Conservation (phyloP, 768 basidiomycete genomes). For the Lactarius tabidus region DNA sequence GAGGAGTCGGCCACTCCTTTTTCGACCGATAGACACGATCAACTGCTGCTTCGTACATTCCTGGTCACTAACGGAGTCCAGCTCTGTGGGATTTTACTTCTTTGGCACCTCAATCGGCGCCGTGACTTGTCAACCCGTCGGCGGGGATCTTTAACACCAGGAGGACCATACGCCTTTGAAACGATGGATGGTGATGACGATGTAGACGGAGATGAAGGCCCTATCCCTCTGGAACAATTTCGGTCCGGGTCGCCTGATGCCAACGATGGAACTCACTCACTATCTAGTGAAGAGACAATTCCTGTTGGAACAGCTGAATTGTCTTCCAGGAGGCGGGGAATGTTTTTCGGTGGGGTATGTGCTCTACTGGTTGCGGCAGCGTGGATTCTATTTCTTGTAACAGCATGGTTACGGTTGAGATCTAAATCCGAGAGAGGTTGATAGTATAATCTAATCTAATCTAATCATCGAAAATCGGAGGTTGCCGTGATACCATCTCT, state of each 20-base stretch:
- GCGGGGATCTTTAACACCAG: background rate
- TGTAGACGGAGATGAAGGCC: slow-evolving; percentile 21
- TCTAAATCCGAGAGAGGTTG: slow-evolving; percentile 37
- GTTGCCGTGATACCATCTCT: slow-evolving; percentile 4
- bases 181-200: slow-evolving; percentile 13
- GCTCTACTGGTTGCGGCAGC: slow-evolving; percentile 43
- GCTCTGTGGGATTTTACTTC: slow-evolving; percentile 44
- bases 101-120: slow-evolving; percentile 46
- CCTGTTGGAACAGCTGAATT: background rate
- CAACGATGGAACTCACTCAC: background rate
- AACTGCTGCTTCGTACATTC: slow-evolving; percentile 55
- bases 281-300: no score
- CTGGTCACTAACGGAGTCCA: slow-evolving; percentile 55
- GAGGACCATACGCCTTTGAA: background rate
- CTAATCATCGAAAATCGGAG: background rate
- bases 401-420: slow-evolving; percentile 55
- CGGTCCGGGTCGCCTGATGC: slow-evolving; percentile 33
- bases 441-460: slow-evolving; percentile 3
- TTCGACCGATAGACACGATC: slow-evolving; percentile 35
- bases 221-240: slow-evolving; percentile 20
- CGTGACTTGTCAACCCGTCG: slow-evolving; percentile 34
- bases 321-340: slow-evolving; percentile 38
- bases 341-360: slow-evolving; percentile 44
- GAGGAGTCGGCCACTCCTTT: slow-evolving; percentile 14
- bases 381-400: slow-evolving; percentile 62